Base-by-base conservation (phyloP, 495 filamentous ascomycete genomes). In the Xylaria scruposa region DNA sequence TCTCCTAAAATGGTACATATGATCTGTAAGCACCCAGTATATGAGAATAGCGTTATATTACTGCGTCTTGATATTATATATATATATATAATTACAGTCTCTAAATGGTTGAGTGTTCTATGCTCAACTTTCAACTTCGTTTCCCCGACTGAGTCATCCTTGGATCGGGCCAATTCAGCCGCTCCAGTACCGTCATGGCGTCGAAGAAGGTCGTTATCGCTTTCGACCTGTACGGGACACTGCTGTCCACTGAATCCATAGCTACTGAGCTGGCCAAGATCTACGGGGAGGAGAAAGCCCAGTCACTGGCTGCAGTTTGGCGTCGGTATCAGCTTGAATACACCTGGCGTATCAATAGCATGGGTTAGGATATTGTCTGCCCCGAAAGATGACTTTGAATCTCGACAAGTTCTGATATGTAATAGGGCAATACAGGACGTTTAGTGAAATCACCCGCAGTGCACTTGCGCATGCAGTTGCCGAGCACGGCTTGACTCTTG, bases 291-390 rank as follows among this genome's bases (percentile, higher is more conserved):
- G 89, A 90, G 31, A 85, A 87, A 74, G 88, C 89, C 15, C 74
- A 81, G 9, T 74, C 78, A 8, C 83, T 95, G 17, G 87, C 91
- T 9, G 78, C 85, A 29, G 76, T 86, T 73, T 86, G 84, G 83
- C 78, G 85, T 56, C 79, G 82, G 47, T 85, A 81, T 76, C 92
- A 94, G 78, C 84, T 97, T 24, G 93, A 94, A 80, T 96, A 95
- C 73, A 93, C 93, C 46, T 96, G 92, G 92, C 81, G 92, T 58
- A 78, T 92, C 72, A 95, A 91, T 75, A 92, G 89, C 87, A 95
- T 95, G 92, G 83, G 92, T 92, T 80, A 62, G 44, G 38, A 8
- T 0, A 12, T 19, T 47, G 26, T 56, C 24, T 33, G 3, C 46
- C 46, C 4, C 38, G 12, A 63, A 73, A 73, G 8, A 62, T 46